Percentiles rank a stretch among this genome's conserved stretches.
phyloP scores from a whole-genome alignment of 805 yeast genomes.

The Starmerella powellii region DNA sequence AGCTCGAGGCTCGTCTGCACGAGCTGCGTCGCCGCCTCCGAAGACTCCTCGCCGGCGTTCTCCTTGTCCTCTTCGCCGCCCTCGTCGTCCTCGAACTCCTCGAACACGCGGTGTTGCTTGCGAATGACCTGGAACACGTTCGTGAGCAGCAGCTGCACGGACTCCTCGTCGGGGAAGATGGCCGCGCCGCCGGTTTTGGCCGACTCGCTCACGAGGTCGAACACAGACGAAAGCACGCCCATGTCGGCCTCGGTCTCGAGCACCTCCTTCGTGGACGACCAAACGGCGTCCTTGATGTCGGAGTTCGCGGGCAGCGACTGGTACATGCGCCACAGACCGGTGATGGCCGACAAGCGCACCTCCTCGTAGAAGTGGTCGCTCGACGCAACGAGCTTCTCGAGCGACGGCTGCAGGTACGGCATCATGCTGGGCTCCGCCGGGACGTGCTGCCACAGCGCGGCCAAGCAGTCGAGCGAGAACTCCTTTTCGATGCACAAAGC shows the following conservation, averaged over 20 bases:
- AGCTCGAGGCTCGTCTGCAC: conserved; percentile 81
- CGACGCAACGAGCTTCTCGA: conserved; percentile 52
- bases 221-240: conserved; percentile 63
- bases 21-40: conserved; percentile 51
- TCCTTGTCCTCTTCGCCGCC: conserved; percentile 42
- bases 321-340: conserved; percentile 71
- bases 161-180: conserved; percentile 44
- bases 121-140: conserved; percentile 62
- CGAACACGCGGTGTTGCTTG: conserved; percentile 51
- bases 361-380: conserved; percentile 75
- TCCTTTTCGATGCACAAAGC: conserved; percentile 95
- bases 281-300: conserved; percentile 49
- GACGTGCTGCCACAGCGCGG: conserved; percentile 67
- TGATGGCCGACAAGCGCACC: conserved; percentile 75
- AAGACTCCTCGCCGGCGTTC: conserved; percentile 45
- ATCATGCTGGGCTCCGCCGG: conserved; percentile 33
- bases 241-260: conserved; percentile 75
- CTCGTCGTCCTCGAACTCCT: conserved; percentile 41
- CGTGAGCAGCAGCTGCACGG: conserved; percentile 55
- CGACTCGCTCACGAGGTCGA: conserved; percentile 62
- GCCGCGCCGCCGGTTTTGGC: conserved; percentile 58
- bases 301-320: conserved; percentile 55
- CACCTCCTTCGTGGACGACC: conserved; percentile 50
- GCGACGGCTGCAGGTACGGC: conserved; percentile 16
- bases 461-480: conserved; percentile 76